Evolutionary conservation across 164 flowering plant genomes (phyloP), one percentile per base, ranked within the genome.

Genomic region (Santalum album): DNA sequence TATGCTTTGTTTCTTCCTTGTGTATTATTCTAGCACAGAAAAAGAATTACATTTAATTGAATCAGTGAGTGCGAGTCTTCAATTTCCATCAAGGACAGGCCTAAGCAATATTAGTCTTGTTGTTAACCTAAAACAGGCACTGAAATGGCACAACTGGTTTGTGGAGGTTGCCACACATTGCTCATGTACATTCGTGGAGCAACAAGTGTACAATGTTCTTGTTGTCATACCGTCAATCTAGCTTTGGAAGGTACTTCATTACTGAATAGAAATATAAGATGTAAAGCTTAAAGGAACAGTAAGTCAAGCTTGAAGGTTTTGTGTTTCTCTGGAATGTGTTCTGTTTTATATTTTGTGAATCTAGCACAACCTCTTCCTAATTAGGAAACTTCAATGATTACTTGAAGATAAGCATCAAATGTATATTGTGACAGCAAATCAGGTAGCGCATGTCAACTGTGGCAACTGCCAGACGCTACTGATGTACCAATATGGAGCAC

Each of bases 141-240:
- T 12, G 96, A 88, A 74, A 88, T 88, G 96, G 94, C 94, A 12
- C 96, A 88, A 64, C 66, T 88, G 72, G 76, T 88, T 2, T 88
- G 96, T 64, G 96, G 86, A 64, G 91, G 96, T 51, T 89, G 96
- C 69, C 95, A 84, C 62, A 86, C 89, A 36, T 71, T 84, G 51
- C 73, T 89, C 56, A 89, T 86, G 96, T 86, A 89, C 75, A 86
- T 84, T 26, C 86, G 94, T 21, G 96, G 96, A 42, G 96, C 96
- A 49, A 84, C 89, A 16, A 89, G 95, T 26, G 96, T 89, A 7
- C 91, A 84, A 54, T 89, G 96, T 60, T 89, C 96, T 35, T 86
- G 96, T 61, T 89, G 96, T 65, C 95, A 86, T 74, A 89, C 96
- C 1, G 68, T 89, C 51, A 89, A 89, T 63, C 79, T 89, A 26